phyloP scores from a whole-genome alignment of 257 asterid genomes.

The Orobanche coerulescens region DNA sequence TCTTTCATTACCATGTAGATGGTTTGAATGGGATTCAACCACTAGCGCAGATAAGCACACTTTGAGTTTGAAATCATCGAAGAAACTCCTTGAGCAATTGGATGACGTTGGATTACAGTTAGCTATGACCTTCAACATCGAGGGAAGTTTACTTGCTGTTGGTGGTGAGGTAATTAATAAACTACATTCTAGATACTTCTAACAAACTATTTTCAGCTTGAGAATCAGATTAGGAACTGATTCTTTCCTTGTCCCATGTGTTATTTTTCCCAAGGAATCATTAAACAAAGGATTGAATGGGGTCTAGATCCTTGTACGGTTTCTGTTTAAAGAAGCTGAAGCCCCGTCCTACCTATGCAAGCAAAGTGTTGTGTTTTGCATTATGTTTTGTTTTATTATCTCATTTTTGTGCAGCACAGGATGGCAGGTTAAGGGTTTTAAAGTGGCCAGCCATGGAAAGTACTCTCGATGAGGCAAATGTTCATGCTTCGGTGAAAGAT shows the following conservation, averaged over 20 bases:
- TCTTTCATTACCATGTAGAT: conserved; percentile 37
- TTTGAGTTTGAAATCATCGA: conserved; percentile 54
- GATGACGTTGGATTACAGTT: conserved; percentile 84
- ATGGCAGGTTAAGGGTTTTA: conserved; percentile 84
- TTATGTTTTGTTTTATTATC: conserved; percentile 21
- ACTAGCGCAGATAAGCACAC: conserved; percentile 26
- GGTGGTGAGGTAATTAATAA: conserved; percentile 77
- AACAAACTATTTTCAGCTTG: conserved; percentile 7
- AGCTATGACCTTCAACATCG: conserved; percentile 60
- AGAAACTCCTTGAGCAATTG: conserved; percentile 51
- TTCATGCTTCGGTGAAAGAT: conserved; percentile 77
- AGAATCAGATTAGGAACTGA: background rate
- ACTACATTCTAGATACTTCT: background rate
- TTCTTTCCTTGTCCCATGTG: background rate
- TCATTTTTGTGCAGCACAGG: conserved; percentile 58
- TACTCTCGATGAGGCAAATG: conserved; percentile 49
- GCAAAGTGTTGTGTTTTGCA: conserved; percentile 3
- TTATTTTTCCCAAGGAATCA: background rate
- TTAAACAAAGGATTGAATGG: background rate
- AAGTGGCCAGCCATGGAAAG: conserved; percentile 87
- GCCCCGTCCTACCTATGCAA: conserved; percentile 3
- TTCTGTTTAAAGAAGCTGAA: background rate
- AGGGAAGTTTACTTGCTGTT: conserved; percentile 77
- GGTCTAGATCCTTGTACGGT: background rate
- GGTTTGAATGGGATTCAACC: conserved; percentile 62